Evolutionary conservation across 805 yeast species (phyloP), one percentile per base, ranked within the genome.

Genomic region (Pichia deserticola): DNA sequence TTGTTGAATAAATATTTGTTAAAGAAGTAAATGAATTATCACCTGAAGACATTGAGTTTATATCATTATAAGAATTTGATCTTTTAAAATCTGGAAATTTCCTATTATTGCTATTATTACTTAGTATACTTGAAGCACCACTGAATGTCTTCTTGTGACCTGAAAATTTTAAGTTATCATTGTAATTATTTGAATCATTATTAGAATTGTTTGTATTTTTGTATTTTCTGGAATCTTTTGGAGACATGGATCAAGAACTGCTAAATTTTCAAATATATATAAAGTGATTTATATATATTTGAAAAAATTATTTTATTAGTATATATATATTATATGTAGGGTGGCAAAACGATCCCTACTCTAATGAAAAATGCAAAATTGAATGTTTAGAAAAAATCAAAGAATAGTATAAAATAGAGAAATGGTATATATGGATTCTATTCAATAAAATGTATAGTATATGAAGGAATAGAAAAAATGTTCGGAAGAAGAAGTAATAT

Each of bases 1-100:
- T 39, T 7, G 42, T 1, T 25, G 48, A 39, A n/a, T 30, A 33
- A 25, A 41, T 15, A 15, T 41, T 28, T 3, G 35, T 25, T 29
- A 48, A 41, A 5, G 51, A 44, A 8, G 10, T 27, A 20, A 44
- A 49, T 1, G 51, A 44, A 25, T 39, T 43, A 4, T 15, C 25
- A 7, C 13, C 32, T 3, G 52, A 49, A 5, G 43, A 34, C 5
- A 49, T 25, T 11, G 49, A 45, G 8, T 41, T 27, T 6, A 45
- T 20, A 40, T 49, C 52, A 25, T 37, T 36, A 5, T 13, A 11
- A 11, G 42, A 41, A n/a, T 35, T 42, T 5, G 47, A 37, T 11
- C 20, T 29, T 9, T 33, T 11, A 34, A 42, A 8, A 5, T 48
- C 44, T 10, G 46, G 44, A 5, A 47, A 29, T 3, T 29, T 47